These are phyloP conservation scores for Linnemannia exigua DNA, from an alignment of 192 early-diverging fungal genomes.

Conservation along the genomic window DNA sequence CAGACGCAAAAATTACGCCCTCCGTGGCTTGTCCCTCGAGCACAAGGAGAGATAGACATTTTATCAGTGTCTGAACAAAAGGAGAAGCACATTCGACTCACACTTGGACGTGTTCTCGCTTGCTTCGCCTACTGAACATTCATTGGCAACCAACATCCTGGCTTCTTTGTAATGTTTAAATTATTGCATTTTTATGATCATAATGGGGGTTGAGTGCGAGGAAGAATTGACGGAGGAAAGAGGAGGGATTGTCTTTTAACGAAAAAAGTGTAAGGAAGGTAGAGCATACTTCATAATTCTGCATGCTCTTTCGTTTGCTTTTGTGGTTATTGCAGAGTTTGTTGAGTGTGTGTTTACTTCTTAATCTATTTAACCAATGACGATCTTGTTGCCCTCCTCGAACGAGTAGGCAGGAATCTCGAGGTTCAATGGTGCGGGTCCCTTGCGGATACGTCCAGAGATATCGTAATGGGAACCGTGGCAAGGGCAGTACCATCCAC, in stretches of 20 bases:
- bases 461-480: conserved; percentile 99
- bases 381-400: conserved; percentile 79
- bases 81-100: no score
- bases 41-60: no score
- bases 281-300: no score
- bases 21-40: no score
- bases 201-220: not conserved
- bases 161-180: not conserved
- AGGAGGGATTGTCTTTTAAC: conserved; percentile 8
- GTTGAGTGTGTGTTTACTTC: conserved; percentile 5
- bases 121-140: not conserved
- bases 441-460: conserved; percentile 97
- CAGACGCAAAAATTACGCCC: no score
- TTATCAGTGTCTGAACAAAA: no score
- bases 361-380: conserved; percentile 84
- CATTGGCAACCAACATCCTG: not conserved
- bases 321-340: not conserved
- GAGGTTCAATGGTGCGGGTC: conserved; percentile 98
- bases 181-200: conserved; percentile 10
- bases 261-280: not conserved
- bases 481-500: conserved; percentile 99
- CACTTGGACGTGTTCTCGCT: no score
- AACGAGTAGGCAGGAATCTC: conserved; percentile 88
- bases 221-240: not conserved
- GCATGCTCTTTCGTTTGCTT: not conserved